Evolutionary conservation across 441 rosid species (phyloP).

Genomic region (Aquilaria agallochum): DNA sequence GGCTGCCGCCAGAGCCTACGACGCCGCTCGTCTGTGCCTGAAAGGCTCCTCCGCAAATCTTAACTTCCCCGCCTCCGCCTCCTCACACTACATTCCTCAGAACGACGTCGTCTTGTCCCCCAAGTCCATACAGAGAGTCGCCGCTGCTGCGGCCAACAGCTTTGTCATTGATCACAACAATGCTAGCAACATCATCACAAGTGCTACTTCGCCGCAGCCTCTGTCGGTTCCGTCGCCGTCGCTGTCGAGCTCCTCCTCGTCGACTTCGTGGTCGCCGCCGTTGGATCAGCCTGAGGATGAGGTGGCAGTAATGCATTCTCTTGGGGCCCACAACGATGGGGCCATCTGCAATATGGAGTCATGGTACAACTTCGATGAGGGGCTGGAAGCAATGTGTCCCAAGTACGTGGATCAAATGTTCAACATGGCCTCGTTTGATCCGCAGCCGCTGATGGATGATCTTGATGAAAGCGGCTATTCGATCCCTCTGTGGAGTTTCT

Average conservation of each 20-base stretch:
- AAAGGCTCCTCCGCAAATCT: constrained; percentile 83
- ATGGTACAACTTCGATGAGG: constrained; percentile 41
- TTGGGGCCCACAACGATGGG: constrained; percentile 22
- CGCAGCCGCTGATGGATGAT: constrained; percentile 34
- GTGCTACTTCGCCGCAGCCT: constrained; percentile 11
- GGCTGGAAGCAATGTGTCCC: constrained; percentile 22
- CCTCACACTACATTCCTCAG: constrained; percentile 36
- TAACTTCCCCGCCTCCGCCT: constrained; percentile 62
- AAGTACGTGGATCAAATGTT: constrained; percentile 46
- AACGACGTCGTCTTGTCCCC: constrained; percentile 56
- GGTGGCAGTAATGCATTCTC: constrained; percentile 35
- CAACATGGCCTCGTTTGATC: constrained; percentile 28
- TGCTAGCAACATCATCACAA: constrained; percentile 1
- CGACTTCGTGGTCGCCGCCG: constrained; percentile 29
- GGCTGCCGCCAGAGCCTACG: constrained; percentile 97
- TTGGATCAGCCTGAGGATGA: constrained; percentile 58
- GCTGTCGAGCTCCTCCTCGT: constrained; percentile 26
- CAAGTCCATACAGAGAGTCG: constrained; percentile 79
- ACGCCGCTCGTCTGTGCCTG: constrained; percentile 89
- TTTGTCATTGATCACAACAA: constrained; percentile 15
- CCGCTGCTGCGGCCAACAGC: constrained; percentile 71
- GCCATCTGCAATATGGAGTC: constrained; percentile 29
- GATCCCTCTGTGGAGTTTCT: constrained; percentile 74
- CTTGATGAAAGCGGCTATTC: constrained; percentile 50
- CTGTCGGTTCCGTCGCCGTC: constrained; percentile 22